Base-by-base conservation (phyloP, 2,329 filamentous ascomycete species). In the Phoma sp. region DNA sequence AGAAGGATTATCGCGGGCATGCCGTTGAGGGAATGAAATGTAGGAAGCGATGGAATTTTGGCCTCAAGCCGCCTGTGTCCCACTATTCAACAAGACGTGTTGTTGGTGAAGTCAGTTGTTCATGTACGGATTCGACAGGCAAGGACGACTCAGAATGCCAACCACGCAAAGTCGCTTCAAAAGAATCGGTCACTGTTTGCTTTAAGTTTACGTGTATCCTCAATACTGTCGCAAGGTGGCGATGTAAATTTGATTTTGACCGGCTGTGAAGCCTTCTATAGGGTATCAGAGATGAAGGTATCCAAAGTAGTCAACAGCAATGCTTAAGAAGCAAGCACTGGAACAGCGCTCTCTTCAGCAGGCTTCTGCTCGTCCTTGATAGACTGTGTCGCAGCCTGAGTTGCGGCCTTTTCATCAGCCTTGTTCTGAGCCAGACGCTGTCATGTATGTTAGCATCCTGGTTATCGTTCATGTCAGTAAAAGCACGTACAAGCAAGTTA, bases 401-500 rank as follows among this genome's bases (percentile, higher is more conserved):
- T 42, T 4, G 38, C 60, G n/a, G 66, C 63, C 18, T 68, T 62
- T 5, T 67, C 69, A 24, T 73, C 70, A 36, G 71, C 69, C 45
- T 68, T 73, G 63, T 78, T 78, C 55, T 80, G 77, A 18, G 77
- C 72, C 42, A 81, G 75, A 35, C 78, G 77, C 66, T 77, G 47
- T n/a, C 7, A 13, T 2, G 8, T 1, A 27, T 14, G 25, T 47
- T 30, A 47, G 44, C 32, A 7, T n/a, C 18, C 4, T 13, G 14
- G 18, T 25, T 10, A 11, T 10, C 18, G 24, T 29, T 11, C 18
- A 24, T 30, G 24, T 9, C 11, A 37, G 11, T 13, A 4, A 1
- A 24, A 30, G 13, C 32, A 83, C 88, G 78, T 78, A 95, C 90
- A 70, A 98, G 82, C 32, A 98, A 78, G 71, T 99, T 99, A 52